Evolutionary conservation across 139 green algal genomes (phyloP), one percentile per base, ranked within the genome.

Genomic region (Tetraselmis chui): DNA sequence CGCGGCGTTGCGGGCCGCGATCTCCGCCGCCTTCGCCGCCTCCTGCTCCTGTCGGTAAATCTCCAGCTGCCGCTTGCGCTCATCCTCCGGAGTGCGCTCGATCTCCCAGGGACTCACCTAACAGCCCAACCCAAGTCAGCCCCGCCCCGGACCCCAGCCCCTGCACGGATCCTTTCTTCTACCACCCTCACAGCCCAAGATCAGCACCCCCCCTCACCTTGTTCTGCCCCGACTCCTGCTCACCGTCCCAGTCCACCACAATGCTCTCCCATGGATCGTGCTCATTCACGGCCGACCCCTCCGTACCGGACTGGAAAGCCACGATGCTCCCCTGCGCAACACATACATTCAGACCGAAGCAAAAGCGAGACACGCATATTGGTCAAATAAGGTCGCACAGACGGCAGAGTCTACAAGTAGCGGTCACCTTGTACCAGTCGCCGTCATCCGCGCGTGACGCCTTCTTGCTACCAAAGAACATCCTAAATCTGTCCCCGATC

Each of bases 101-200:
- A 97, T 87, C 83, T 96, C 92, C 94, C 94, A 97, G 29, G 94
- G 92, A 58, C 87, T 93, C 29, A 97, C 88, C 79, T 90, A n/a
- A n/a, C n/a, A n/a, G n/a, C n/a, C n/a, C n/a, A n/a, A n/a, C n/a
- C n/a, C n/a, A n/a, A n/a, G n/a, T n/a, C n/a, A n/a, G n/a, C n/a
- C n/a, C n/a, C n/a, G n/a, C n/a, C n/a, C n/a, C n/a, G n/a, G n/a
- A n/a, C n/a, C n/a, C n/a, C n/a, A n/a, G n/a, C n/a, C n/a, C n/a
- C n/a, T n/a, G n/a, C n/a, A n/a, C n/a, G n/a, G n/a, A n/a, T n/a
- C n/a, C n/a, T n/a, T n/a, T n/a, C n/a, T n/a, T n/a, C n/a, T n/a
- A n/a, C 74, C 31, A 28, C 67, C 26, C 76, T 30, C 23, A 30
- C 5, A 31, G 80, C 79, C 80, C 30, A 5, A 81, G 30, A 27